Evolutionary conservation across 441 rosid genomes (phyloP).

Genomic region (Capsella rubella): DNA sequence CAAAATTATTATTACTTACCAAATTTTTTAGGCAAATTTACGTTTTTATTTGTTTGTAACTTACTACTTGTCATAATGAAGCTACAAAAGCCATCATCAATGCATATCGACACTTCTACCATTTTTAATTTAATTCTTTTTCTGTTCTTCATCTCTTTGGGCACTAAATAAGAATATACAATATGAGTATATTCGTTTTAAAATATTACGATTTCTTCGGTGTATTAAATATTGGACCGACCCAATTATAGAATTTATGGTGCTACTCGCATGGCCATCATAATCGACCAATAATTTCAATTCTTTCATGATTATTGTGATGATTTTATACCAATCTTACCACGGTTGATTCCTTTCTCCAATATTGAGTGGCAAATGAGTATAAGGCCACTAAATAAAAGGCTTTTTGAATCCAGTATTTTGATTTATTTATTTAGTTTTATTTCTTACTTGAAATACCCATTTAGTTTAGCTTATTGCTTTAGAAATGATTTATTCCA

Average conservation of each 20-base stretch:
- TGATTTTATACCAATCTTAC: conserved; percentile 34
- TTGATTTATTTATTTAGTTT: neutral
- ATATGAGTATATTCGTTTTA: neutral
- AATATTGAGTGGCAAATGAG: conserved; percentile 18
- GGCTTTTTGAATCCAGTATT: neutral
- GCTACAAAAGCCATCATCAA: conserved; percentile 5
- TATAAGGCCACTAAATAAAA: neutral
- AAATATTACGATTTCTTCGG: conserved; percentile 21
- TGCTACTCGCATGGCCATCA: conserved; percentile 1
- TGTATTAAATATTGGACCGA: conserved; percentile 43
- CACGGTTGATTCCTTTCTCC: conserved; percentile 26
- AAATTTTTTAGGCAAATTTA: neutral
- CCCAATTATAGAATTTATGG: conserved; percentile 40
- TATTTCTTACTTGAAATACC: neutral
- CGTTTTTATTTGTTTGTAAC: conserved; percentile 14
- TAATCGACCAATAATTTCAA: conserved; percentile 41
- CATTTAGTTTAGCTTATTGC: neutral
- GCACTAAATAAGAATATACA: neutral
- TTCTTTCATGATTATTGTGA: conserved; percentile 40
- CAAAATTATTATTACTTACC: neutral
- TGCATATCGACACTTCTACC: conserved; percentile 31
- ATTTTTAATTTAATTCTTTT: neutral
- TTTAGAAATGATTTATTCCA: neutral
- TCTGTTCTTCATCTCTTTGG: neutral
- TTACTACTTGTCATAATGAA: conserved; percentile 17